phyloP scores from a whole-genome alignment of 148 eudicot species.

The Rheum nobile region DNA sequence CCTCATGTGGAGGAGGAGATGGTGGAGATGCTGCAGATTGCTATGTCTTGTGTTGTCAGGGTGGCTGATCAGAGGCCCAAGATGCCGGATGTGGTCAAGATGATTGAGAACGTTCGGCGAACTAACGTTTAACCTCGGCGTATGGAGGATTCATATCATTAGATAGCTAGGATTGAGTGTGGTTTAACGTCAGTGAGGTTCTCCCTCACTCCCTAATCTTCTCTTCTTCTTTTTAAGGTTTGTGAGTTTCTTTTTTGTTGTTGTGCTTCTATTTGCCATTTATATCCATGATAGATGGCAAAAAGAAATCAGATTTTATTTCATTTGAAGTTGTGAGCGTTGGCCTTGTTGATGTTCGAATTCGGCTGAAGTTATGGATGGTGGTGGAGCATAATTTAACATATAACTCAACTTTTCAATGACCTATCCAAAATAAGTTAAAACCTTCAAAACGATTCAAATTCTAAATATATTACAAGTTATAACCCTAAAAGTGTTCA shows the following conservation, averaged over 20 bases:
- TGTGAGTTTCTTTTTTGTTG: neutral
- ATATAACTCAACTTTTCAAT: no score
- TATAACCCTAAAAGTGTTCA: no score
- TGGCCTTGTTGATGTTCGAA: neutral
- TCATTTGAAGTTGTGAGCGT: neutral
- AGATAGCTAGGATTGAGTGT: neutral
- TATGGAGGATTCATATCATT: neutral
- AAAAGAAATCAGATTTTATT: neutral
- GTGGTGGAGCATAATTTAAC: no score
- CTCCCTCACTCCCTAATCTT: slow-evolving; percentile 6
- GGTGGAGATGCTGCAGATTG: slow-evolving; percentile 82
- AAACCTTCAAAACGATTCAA: no score
- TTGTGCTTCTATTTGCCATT: neutral
- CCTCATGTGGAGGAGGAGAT: slow-evolving; percentile 73
- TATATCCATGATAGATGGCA: neutral
- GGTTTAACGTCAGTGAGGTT: neutral
- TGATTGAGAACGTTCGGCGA: slow-evolving; percentile 53
- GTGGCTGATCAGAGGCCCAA: slow-evolving; percentile 63
- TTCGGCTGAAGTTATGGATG: no score
- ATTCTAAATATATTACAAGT: no score
- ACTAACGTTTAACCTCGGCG: neutral
- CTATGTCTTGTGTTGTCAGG: slow-evolving; percentile 57
- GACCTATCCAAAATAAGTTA: no score
- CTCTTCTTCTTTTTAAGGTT: neutral
- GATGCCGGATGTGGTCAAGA: slow-evolving; percentile 51